Percentiles rank a stretch among this genome's conserved stretches.
phyloP scores from a whole-genome alignment of 2,329 filamentous ascomycete species.

The Alternaria arbusti region DNA sequence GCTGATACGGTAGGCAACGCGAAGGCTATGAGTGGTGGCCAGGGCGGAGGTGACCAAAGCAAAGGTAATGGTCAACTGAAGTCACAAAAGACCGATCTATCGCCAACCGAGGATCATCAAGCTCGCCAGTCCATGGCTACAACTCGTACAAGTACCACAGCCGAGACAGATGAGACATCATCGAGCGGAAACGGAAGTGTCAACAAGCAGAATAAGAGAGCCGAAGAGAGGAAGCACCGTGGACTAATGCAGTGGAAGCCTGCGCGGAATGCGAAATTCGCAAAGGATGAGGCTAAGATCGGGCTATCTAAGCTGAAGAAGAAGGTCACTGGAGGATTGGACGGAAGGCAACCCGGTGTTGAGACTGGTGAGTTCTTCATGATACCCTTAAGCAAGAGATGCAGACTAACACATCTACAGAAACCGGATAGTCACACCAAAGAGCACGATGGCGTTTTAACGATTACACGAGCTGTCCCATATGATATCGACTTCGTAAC shows the following conservation, averaged over 20 bases:
- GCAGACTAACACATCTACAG: constrained; percentile 23
- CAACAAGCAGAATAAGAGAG: constrained; percentile 70
- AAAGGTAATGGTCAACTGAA: constrained; percentile 28
- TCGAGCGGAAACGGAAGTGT: constrained; percentile 67
- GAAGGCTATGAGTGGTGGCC: constrained; percentile 28
- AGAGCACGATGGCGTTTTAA: background rate
- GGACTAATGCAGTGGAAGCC: constrained; percentile 97
- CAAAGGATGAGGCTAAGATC: constrained; percentile 84
- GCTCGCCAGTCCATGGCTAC: constrained; percentile 37
- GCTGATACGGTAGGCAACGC: constrained; percentile 47
- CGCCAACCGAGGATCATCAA: constrained; percentile 20
- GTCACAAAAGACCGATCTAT: constrained; percentile 39
- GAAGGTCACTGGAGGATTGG: constrained; percentile 72
- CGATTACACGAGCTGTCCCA: background rate
- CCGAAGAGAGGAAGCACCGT: constrained; percentile 81
- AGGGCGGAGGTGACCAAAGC: constrained; percentile 17
- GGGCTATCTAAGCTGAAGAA: constrained; percentile 77
- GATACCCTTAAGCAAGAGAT: constrained; percentile 6
- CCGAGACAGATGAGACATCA: constrained; percentile 20
- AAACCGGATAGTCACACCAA: constrained; percentile 23
- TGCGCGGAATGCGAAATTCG: constrained; percentile 83
- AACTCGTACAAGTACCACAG: constrained; percentile 35
- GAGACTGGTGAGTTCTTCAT: constrained; percentile 65
- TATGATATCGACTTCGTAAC: background rate
- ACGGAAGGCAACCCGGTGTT: constrained; percentile 83